Evolutionary conservation across 1,139 yeast species (phyloP), one percentile per base, ranked within the genome.

Genomic region (Nadsonia commutata): DNA sequence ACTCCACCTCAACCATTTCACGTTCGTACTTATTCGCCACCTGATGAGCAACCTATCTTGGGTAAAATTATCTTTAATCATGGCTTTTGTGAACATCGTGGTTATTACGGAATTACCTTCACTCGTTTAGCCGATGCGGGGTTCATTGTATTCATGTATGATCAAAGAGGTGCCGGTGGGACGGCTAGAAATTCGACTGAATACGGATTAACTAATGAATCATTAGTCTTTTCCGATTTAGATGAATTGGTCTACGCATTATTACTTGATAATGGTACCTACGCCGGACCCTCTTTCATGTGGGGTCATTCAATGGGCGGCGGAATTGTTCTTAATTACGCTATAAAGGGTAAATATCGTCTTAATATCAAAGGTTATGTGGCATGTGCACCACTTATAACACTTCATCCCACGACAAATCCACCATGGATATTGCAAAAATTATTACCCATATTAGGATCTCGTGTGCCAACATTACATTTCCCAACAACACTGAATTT

Each of bases 271-370:
- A 8, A 9, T 13, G n/a, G 5, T 16, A 27, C 16, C 33, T 13
- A 4, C 33, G 5, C 4, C 33, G 9, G 16, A 4, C n/a, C 33
- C 33, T 8, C 36, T 50, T 72, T 70, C 54, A 57, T 90, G 50
- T 68, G 75, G 63, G 95, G 96, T 2, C 94, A 83, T 56, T 83
- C 94, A n/a, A 86, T 90, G 96, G 98, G 98, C 41, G 96, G 96
- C 18, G 95, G 83, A 0, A 78, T 85, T 43, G 66, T 68, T 0
- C 66, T 86, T 49, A 83, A 79, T 60, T 88, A 88, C 59, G 83
- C 78, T 16, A 71, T 80, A 43, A 64, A 65, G 40, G 96, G 96
- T 2, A 72, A 67, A 49, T 56, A 73, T 58, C 67, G 68, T 40
- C 72, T 75, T 36, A 55, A 68, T 21, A 53, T 88, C 42, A 65